Percentiles rank a stretch among this genome's conserved stretches.
phyloP scores from a whole-genome alignment of 2,329 filamentous ascomycete species.

The Torrubiella hemipterigena region DNA sequence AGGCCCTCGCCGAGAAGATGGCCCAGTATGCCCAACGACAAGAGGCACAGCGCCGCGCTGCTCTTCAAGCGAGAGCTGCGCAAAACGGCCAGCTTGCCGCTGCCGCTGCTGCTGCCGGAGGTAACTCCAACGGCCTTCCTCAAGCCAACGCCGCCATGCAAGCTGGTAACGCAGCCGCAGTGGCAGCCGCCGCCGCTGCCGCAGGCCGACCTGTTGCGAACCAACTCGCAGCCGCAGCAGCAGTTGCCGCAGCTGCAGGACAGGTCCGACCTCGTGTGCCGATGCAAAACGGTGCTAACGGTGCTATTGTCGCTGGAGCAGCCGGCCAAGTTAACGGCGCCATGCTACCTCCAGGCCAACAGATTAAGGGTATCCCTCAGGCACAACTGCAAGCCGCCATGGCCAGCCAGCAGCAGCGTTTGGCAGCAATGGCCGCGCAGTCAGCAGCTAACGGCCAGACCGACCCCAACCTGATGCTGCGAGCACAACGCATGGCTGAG shows the following conservation, averaged over 20 bases:
- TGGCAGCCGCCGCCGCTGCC: constrained; percentile 11
- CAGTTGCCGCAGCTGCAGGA: constrained; percentile 25
- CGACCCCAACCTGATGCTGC: constrained; percentile 45
- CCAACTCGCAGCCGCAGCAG: constrained; percentile 31
- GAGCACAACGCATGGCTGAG: constrained; percentile 55
- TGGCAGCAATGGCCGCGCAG: too few relatives aligned
- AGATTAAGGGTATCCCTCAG: constrained; percentile 55
- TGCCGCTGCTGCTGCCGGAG: constrained; percentile 23
- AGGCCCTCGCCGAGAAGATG: constrained; percentile 50
- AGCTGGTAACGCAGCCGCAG: constrained; percentile 17
- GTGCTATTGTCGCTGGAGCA: constrained; percentile 32
- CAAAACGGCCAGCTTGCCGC: constrained; percentile 31
- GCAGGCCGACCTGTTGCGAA: constrained; percentile 29
- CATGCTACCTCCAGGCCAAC: constrained; percentile 37
- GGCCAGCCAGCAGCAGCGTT: constrained; percentile 39
- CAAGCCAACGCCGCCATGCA: constrained; percentile 16
- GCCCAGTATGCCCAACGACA: constrained; percentile 45
- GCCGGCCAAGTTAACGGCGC: constrained; percentile 37
- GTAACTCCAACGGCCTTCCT: constrained; percentile 15
- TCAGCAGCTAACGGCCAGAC: constrained; percentile 30
- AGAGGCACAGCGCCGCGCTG: constrained; percentile 40
- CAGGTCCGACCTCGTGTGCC: constrained; percentile 40
- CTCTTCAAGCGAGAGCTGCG: constrained; percentile 33
- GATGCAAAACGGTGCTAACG: constrained; percentile 39
- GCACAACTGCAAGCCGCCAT: constrained; percentile 54